A percentile compares a stretch with the other conserved stretches of the same genome.
Evolutionary conservation across 805 yeast species (phyloP).

Genomic region (Hanseniaspora osmophila): DNA sequence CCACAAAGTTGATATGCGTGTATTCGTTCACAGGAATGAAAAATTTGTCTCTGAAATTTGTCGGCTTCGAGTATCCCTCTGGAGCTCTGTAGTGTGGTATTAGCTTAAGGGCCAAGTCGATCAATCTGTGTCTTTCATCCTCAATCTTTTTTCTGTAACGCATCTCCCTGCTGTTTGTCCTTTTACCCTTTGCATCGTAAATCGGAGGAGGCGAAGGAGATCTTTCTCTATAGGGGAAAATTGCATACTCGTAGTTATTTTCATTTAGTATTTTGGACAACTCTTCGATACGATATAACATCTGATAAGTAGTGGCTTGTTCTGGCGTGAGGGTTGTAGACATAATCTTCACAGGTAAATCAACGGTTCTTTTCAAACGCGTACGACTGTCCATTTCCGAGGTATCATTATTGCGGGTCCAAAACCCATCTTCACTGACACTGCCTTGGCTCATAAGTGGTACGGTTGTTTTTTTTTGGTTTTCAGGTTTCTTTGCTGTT

Average conservation of each 20-base stretch:
- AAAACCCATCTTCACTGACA: constrained; percentile 5
- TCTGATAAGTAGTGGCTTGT: constrained; percentile 63
- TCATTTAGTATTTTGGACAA: constrained; percentile 45
- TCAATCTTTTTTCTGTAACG: constrained; percentile 50
- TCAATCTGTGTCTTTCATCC: constrained; percentile 63
- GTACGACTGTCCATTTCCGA: constrained; percentile 3
- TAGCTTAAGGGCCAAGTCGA: constrained; percentile 57
- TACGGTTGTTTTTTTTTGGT: not conserved
- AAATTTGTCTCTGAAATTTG: constrained; percentile 64
- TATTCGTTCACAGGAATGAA: constrained; percentile 75
- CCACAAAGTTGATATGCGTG: constrained; percentile 88
- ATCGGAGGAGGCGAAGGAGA: constrained; percentile 90
- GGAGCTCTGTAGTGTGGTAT: constrained; percentile 78
- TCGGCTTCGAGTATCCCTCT: constrained; percentile 53
- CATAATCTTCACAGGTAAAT: constrained; percentile 28
- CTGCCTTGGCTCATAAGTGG: not conserved
- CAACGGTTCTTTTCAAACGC: constrained; percentile 6
- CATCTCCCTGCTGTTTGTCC: constrained; percentile 71
- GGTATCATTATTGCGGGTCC: constrained; percentile 1
- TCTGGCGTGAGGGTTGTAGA: constrained; percentile 48
- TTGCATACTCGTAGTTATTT: constrained; percentile 27
- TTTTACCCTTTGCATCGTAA: constrained; percentile 70
- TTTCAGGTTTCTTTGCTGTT: not conserved
- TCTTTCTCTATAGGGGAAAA: constrained; percentile 35
- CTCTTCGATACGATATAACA: constrained; percentile 65